Evolutionary conservation across 305 asterid species (phyloP).

Genomic region (Salvia sclarea): DNA sequence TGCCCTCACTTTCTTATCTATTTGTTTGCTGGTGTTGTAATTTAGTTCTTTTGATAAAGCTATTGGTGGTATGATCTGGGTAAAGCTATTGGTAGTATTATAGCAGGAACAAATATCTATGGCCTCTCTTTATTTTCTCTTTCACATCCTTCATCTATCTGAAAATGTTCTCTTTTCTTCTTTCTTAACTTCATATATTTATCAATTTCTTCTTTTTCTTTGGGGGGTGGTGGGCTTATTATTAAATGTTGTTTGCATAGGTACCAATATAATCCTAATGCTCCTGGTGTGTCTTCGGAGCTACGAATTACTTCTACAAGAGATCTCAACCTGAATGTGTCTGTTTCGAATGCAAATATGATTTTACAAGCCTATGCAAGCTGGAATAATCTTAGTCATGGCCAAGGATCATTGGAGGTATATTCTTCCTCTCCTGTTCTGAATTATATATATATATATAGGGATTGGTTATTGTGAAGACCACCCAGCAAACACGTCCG

Average conservation of each 20-base stretch:
- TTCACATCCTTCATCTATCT: background rate
- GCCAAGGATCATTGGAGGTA: slow-evolving; percentile 57
- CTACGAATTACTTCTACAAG: slow-evolving; percentile 72
- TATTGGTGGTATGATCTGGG: slow-evolving; percentile 14
- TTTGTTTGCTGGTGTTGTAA: slow-evolving; percentile 12
- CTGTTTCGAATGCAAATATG: slow-evolving; percentile 88
- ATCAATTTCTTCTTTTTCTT: background rate
- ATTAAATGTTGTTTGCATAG: slow-evolving; percentile 40
- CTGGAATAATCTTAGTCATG: slow-evolving; percentile 78
- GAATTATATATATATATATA: no score
- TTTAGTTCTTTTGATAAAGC: background rate
- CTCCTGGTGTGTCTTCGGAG: slow-evolving; percentile 86
- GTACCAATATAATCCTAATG: slow-evolving; percentile 74
- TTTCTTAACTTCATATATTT: background rate
- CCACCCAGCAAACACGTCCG: no score
- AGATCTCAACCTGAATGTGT: slow-evolving; percentile 78
- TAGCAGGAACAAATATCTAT: slow-evolving; percentile 1
- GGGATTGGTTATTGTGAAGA: no score
- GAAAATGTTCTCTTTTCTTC: background rate
- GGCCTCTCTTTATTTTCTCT: slow-evolving; percentile 12
- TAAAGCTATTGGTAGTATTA: no score
- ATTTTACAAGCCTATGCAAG: slow-evolving; percentile 95
- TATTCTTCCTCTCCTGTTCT: slow-evolving; percentile 34
- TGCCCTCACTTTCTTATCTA: background rate
- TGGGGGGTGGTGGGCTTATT: slow-evolving; percentile 9